Base-by-base conservation (phyloP, 1,284 basidiomycete species). In the Malassezia furfur region DNA sequence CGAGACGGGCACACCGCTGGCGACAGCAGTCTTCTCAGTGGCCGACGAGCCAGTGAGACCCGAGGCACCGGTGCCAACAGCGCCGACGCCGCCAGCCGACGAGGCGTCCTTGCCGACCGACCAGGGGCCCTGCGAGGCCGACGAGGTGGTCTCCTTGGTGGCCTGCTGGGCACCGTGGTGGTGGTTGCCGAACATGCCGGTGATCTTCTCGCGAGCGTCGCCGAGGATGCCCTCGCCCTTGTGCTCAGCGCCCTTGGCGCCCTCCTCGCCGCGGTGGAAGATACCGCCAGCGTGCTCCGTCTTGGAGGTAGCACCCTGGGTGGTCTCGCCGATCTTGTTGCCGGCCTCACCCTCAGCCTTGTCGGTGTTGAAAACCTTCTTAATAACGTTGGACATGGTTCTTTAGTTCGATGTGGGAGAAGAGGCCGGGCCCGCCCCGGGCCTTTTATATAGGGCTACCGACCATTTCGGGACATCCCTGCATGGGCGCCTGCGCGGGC, bases 331-430 rank as follows among this genome's bases (percentile, higher is more conserved):
- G 25, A 31, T 14, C 28, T 45, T 43, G 32, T 34, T n/a, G 17
- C 36, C 34, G 15, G 39, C 45, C 36, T 54, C 32, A 22, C 12
- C 6, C 50, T 52, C 55, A 19, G 31, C 34, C 55, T 57, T 57
- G 32, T 57, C 55, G 31, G 55, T 52, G 55, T 57, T 52, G 55
- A 57, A 57, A 40, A 57, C 55, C 55, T 57, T 57, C 55, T 52
- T 57, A 21, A 57, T 57, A 40, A 57, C 55, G 55, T 57, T 57
- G 38, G 50, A 52, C 55, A 57, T 57, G 40, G n/a, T 32, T 10
- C 48, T 46, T 25, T 37, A 5, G 30, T 35, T 17, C 37, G 36
- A 32, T 48, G 19, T 11, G 15, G 49, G 41, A 31, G 22, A 9
- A 38, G 19, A 36, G 14, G 17, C 28, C 22, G 32, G 34, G 21